phyloP scores from a whole-genome alignment of 768 basidiomycete genomes.

The Peribolospora kevripleyi region DNA sequence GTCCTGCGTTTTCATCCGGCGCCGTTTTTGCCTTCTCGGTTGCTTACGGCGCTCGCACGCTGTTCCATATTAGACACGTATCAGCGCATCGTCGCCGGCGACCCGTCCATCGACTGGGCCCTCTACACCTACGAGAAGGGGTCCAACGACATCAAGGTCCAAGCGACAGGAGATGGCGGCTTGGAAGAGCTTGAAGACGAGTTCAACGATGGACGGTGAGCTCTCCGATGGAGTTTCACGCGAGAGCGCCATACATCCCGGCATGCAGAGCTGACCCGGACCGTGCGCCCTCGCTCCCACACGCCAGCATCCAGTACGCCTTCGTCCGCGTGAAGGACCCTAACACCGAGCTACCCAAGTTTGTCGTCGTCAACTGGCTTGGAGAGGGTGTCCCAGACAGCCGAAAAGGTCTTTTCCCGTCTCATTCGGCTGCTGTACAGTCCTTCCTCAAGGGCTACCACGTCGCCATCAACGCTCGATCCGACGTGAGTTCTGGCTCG shows the following conservation, averaged over 20 bases:
- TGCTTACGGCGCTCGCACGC: too few species aligned
- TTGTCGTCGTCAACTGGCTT: slow-evolving; percentile 79
- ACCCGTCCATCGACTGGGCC: too few species aligned
- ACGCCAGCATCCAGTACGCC: slow-evolving; percentile 67
- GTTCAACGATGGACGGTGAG: slow-evolving; percentile 76
- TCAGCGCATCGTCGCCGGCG: too few species aligned
- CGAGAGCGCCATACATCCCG: slow-evolving; percentile 7
- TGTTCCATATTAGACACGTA: too few species aligned
- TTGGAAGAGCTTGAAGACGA: slow-evolving; percentile 79
- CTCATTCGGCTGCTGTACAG: slow-evolving; percentile 55
- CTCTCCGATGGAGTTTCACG: not conserved
- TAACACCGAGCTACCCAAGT: slow-evolving; percentile 66
- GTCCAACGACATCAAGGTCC: too few species aligned
- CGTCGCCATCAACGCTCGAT: slow-evolving; percentile 62
- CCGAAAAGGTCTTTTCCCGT: slow-evolving; percentile 74
- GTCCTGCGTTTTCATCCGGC: too few species aligned
- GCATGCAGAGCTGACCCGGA: slow-evolving; percentile 1
- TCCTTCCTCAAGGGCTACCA: slow-evolving; percentile 56
- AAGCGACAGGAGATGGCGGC: slow-evolving; percentile 47
- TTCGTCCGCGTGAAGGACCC: slow-evolving; percentile 65
- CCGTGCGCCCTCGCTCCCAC: not conserved
- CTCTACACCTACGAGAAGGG: too few species aligned
- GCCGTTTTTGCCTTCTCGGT: too few species aligned
- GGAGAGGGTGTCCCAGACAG: slow-evolving; percentile 84
- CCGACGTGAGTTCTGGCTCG: slow-evolving; percentile 34